Percentiles rank a stretch among this genome's conserved stretches.
phyloP scores from a whole-genome alignment of 164 flowering plant species.

The Akebia trifoliata region DNA sequence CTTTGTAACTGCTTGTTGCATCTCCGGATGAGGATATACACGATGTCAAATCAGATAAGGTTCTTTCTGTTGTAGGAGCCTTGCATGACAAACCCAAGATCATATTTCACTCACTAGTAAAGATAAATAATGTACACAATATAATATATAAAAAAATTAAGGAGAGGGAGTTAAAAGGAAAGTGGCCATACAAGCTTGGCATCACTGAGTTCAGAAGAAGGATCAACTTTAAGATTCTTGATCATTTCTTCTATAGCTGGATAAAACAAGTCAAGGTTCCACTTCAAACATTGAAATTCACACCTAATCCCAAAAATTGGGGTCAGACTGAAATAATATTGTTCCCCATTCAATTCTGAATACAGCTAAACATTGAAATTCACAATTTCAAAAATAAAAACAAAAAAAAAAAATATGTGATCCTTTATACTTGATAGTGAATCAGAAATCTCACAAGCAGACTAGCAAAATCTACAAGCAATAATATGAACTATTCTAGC shows the following conservation, averaged over 20 bases:
- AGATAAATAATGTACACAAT: background rate
- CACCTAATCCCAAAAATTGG: too few species aligned
- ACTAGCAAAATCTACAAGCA: too few species aligned
- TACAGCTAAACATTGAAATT: too few species aligned
- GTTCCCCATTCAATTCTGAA: too few species aligned
- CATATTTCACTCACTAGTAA: background rate
- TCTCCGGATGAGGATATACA: conserved; percentile 42
- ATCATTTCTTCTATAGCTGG: conserved; percentile 36
- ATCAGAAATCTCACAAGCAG: too few species aligned
- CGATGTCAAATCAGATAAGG: conserved; percentile 37
- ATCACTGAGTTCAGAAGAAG: conserved; percentile 22
- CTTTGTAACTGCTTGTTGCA: conserved; percentile 30
- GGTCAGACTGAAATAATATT: too few species aligned
- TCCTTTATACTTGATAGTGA: too few species aligned
- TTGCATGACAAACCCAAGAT: conserved; percentile 1
- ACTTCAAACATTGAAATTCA: background rate
- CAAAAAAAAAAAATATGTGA: too few species aligned
- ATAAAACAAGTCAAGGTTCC: conserved; percentile 21
- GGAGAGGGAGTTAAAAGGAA: background rate
- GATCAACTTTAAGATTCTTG: conserved; percentile 32
- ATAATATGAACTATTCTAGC: too few species aligned
- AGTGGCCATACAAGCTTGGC: conserved; percentile 23
- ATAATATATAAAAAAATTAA: background rate
- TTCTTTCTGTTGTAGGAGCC: conserved; percentile 33
- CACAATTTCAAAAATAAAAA: too few species aligned